Conservation (phyloP, 176 grass and related monocot species). For the Bonia amplexicaulis region DNA sequence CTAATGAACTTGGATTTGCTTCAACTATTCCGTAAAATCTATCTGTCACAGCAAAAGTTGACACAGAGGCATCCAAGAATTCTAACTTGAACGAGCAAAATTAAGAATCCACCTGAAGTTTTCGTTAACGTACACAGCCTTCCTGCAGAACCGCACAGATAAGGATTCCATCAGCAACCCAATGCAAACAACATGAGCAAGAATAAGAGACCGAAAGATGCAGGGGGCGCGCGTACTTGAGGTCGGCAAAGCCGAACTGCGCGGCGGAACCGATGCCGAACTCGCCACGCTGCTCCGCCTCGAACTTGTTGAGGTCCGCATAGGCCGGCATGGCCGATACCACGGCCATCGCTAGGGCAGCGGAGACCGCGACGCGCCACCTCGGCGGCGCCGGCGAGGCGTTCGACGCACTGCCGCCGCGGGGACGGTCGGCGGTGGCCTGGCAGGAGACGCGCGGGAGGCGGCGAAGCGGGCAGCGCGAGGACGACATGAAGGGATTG, state of each 20-base stretch:
- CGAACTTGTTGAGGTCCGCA: constrained; percentile 86
- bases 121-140: constrained; percentile 76
- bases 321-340: constrained; percentile 43
- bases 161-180: constrained; percentile 7
- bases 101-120: constrained; percentile 74
- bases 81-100: not conserved
- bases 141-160: constrained; percentile 38
- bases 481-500: not conserved
- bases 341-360: constrained; percentile 57
- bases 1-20: not conserved
- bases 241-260: constrained; percentile 90
- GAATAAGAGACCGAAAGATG: not conserved
- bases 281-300: constrained; percentile 77
- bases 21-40: not conserved
- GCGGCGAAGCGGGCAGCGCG: not conserved
- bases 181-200: not conserved
- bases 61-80: not conserved
- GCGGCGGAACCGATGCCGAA: constrained; percentile 92
- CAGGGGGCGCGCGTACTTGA: constrained; percentile 51
- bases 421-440: constrained; percentile 10
- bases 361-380: constrained; percentile 63
- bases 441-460: constrained; percentile 50
- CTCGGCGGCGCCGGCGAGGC: constrained; percentile 36
- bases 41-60: not conserved
- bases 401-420: constrained; percentile 37